Base-by-base conservation (phyloP, 208 protist species). In the Balamuthia mandrillaris region DNA sequence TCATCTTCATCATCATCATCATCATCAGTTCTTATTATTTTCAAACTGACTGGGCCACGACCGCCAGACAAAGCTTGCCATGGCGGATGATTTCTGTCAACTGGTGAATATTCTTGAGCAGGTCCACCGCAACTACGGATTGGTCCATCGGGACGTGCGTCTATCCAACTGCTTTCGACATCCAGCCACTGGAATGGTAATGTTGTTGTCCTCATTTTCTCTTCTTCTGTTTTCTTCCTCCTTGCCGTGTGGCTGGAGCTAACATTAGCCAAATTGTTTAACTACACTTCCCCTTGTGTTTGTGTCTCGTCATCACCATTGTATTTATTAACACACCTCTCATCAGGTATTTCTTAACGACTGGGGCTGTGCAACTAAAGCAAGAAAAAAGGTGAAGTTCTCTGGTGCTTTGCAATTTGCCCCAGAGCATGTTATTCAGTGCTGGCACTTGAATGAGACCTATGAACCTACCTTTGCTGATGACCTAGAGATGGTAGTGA, bases 11-110 rank as follows among this genome's bases (percentile, higher is more conserved):
- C n/a, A n/a, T n/a, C n/a, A n/a, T n/a, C n/a, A n/a, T n/a, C n/a
- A n/a, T n/a, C n/a, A n/a, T n/a, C n/a, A n/a, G n/a, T n/a, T n/a
- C n/a, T n/a, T n/a, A n/a, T n/a, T n/a, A n/a, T n/a, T n/a, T n/a
- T n/a, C n/a, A n/a, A n/a, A n/a, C n/a, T n/a, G n/a, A n/a, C n/a
- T n/a, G n/a, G n/a, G n/a, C n/a, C n/a, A 14, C 47, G 47, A 54
- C 47, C 47, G 47, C 47, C 60, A 1, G 60, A 14, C 7, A 12
- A 27, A 3, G 24, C 0, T 70, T 3, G 61, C 61, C 35, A 70
- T 37, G 24, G 61, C 61, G 44, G 61, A 70, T 42, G 61, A 70
- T 45, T 70, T 70, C 61, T 70, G 61, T 24, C 61, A 70, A 37
- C 61, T 70, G 16, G 61, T 70, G 61, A 37, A 44, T 21, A 70